Evolutionary conservation across 2,329 filamentous ascomycete species (phyloP).

Genomic region (Colletotrichum noveboracense): DNA sequence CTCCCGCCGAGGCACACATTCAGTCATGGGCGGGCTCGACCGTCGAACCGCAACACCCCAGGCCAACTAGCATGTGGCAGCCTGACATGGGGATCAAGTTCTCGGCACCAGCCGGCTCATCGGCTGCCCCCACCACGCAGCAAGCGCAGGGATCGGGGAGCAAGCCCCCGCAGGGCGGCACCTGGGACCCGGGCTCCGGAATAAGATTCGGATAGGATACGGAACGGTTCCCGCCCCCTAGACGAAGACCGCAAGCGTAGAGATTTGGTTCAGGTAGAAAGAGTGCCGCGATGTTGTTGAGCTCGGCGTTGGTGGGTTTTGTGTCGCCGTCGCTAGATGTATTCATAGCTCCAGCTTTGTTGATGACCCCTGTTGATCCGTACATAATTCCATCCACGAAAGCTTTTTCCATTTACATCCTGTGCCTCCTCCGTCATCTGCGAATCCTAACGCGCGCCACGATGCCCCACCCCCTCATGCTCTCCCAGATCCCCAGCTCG

Average conservation of each 20-base stretch:
- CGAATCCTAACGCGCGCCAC: slow-evolving; percentile 44
- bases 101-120: slow-evolving; percentile 46
- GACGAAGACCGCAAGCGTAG: background rate
- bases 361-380: background rate
- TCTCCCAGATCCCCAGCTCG: slow-evolving; percentile 57
- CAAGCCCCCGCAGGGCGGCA: slow-evolving; percentile 38
- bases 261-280: background rate
- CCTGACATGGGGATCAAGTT: slow-evolving; percentile 85
- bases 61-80: slow-evolving; percentile 70
- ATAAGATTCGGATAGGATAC: slow-evolving; percentile 56
- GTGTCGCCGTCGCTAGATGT: slow-evolving; percentile 1
- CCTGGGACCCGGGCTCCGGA: slow-evolving; percentile 65
- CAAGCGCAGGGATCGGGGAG: slow-evolving; percentile 15
- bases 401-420: background rate
- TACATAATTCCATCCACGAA: background rate
- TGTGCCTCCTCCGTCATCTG: background rate
- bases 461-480: slow-evolving; percentile 53
- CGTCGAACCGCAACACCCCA: slow-evolving; percentile 61
- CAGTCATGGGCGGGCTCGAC: slow-evolving; percentile 62
- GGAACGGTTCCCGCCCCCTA: slow-evolving; percentile 1
- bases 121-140: slow-evolving; percentile 24
- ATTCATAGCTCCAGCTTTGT: background rate
- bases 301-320: slow-evolving; percentile 8
- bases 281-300: background rate
- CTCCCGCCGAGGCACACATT: slow-evolving; percentile 53